phyloP scores from a whole-genome alignment of 805 yeast genomes.

The Candida vaughaniae region DNA sequence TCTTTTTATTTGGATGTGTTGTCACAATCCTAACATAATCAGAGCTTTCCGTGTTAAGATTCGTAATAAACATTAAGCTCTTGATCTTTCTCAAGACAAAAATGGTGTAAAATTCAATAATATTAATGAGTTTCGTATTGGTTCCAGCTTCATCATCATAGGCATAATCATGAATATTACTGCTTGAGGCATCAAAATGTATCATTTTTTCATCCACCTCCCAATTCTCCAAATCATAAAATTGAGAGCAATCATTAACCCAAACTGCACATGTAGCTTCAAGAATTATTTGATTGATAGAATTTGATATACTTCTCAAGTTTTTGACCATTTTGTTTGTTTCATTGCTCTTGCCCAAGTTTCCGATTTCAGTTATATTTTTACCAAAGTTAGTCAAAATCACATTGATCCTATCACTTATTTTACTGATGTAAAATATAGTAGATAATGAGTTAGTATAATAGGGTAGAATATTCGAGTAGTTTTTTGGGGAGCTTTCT shows the following conservation, averaged over 20 bases:
- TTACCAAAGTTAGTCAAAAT: constrained; percentile 33
- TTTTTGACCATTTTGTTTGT: constrained; percentile 37
- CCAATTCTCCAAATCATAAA: constrained; percentile 45
- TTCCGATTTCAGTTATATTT: constrained; percentile 32
- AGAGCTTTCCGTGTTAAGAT: constrained; percentile 17
- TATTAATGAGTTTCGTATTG: constrained; percentile 33
- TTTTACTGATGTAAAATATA: constrained; percentile 31
- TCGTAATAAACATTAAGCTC: constrained; percentile 21
- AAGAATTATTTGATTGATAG: constrained; percentile 36
- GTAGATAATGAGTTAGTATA: constrained; percentile 42
- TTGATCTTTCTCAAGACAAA: constrained; percentile 32
- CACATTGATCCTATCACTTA: constrained; percentile 25
- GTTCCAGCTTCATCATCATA: constrained; percentile 12
- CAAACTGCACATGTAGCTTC: constrained; percentile 44
- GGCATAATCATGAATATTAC: constrained; percentile 2
- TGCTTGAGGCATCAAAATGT: not conserved
- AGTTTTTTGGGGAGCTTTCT: constrained; percentile 36
- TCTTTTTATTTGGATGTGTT: constrained; percentile 39
- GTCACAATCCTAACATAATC: constrained; percentile 28
- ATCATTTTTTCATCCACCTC: constrained; percentile 21
- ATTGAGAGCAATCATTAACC: constrained; percentile 46
- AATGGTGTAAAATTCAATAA: constrained; percentile 35
- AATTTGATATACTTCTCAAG: constrained; percentile 29
- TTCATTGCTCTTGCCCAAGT: constrained; percentile 27
- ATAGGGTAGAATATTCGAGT: constrained; percentile 35